Percentiles rank a stretch among this genome's conserved stretches.
Evolutionary conservation across 2,329 filamentous ascomycete species (phyloP).

Genomic region (Dothidotthia symphoricarpi): DNA sequence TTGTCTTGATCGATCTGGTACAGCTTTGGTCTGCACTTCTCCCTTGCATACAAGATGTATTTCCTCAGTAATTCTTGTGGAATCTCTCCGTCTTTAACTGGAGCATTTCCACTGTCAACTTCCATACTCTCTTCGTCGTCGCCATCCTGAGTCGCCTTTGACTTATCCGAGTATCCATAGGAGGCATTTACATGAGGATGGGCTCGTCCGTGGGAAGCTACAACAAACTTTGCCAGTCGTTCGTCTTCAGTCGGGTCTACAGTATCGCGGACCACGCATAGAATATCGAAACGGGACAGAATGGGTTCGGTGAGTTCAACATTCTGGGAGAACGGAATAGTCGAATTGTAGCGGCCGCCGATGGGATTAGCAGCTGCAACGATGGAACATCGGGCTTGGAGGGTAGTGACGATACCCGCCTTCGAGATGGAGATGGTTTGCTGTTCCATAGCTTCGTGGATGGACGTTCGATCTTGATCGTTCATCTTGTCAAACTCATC

Average conservation of each 20-base stretch:
- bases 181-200: constrained; percentile 60
- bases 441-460: constrained; percentile 99
- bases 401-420: constrained; percentile 93
- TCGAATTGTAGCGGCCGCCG: constrained; percentile 93
- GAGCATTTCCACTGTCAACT: constrained; percentile 51
- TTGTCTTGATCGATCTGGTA: constrained; percentile 99
- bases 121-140: constrained; percentile 53
- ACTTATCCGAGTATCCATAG: constrained; percentile 29
- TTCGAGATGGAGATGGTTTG: constrained; percentile 99
- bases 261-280: constrained; percentile 93
- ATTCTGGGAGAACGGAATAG: constrained; percentile 92
- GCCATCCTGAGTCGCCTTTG: constrained; percentile 21
- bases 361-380: constrained; percentile 96
- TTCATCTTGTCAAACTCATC: constrained; percentile 99
- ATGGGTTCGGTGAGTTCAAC: constrained; percentile 97
- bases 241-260: constrained; percentile 93
- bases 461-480: constrained; percentile 94
- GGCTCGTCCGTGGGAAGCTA: constrained; percentile 87
- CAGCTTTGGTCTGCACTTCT: constrained; percentile 85
- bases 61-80: constrained; percentile 88
- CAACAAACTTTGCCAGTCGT: constrained; percentile 88
- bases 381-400: constrained; percentile 93
- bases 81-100: constrained; percentile 67
- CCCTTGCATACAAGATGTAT: constrained; percentile 93
- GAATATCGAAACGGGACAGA: constrained; percentile 93